Percentiles rank a stretch among this genome's conserved stretches.
Conservation (phyloP, 2,329 filamentous ascomycete species). For the Venturia effusa region DNA sequence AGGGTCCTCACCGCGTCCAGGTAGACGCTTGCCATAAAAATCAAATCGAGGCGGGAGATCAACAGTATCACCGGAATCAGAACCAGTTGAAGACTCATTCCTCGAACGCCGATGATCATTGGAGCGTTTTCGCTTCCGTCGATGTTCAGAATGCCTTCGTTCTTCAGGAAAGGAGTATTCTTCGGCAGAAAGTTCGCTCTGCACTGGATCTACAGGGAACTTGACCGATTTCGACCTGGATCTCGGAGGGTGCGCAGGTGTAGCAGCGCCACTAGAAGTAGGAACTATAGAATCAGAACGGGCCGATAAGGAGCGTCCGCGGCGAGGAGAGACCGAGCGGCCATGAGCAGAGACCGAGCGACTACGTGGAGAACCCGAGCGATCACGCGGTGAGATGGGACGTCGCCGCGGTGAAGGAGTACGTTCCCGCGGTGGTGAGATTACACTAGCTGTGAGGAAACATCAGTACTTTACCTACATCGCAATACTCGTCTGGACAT, state of each 20-base stretch:
- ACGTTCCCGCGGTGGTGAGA: conserved; percentile 5
- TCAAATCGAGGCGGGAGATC: conserved; percentile 14
- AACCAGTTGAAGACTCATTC: background rate
- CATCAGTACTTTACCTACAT: conserved; percentile 10
- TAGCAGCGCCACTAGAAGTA: conserved; percentile 11
- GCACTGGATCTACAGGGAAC: conserved; percentile 24
- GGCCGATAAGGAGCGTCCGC: background rate
- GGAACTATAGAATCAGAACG: conserved; percentile 7
- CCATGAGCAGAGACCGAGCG: background rate
- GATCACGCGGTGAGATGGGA: background rate
- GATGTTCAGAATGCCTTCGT: background rate
- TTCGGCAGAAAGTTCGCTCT: conserved; percentile 8
- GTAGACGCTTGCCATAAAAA: conserved; percentile 4
- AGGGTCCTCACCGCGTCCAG: conserved; percentile 11
- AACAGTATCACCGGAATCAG: conserved; percentile 11
- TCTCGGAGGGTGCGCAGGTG: background rate
- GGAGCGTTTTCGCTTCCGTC: background rate
- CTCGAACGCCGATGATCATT: conserved; percentile 1
- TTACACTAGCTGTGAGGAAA: conserved; percentile 19
- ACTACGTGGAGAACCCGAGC: background rate
- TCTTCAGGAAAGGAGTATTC: background rate
- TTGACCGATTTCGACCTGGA: conserved; percentile 21
- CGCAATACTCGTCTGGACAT: conserved; percentile 18
- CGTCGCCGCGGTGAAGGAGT: background rate
- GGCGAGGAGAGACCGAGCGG: background rate